Percentiles rank a stretch among this genome's conserved stretches.
phyloP scores from a whole-genome alignment of 78 protist genomes.

The Protostelium mycophagum region DNA sequence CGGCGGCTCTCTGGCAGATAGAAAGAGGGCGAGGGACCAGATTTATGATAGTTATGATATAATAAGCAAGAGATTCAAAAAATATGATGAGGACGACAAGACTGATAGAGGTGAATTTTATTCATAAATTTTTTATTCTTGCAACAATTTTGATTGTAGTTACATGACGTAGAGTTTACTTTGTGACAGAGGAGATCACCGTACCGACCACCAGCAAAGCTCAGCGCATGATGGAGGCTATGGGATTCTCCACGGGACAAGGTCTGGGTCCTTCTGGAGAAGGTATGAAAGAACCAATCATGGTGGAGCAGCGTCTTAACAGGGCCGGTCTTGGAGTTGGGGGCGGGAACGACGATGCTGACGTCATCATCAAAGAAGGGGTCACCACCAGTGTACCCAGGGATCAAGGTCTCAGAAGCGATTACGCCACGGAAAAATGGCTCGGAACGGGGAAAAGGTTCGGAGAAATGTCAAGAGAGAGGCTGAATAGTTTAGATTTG shows the following conservation, averaged over 20 bases:
- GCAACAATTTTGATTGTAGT: too few relatives aligned
- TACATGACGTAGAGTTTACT: too few relatives aligned
- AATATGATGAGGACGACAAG: neutral
- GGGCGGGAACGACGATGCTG: neutral
- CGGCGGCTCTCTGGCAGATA: neutral
- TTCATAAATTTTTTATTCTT: too few relatives aligned
- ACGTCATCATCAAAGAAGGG: neutral
- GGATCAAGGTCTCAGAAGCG: neutral
- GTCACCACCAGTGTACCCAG: neutral
- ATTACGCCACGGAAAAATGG: too few relatives aligned
- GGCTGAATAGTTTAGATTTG: neutral
- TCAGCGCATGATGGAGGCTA: neutral
- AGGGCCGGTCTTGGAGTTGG: neutral
- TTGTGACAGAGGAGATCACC: neutral
- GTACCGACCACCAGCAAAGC: neutral
- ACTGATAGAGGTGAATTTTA: neutral
- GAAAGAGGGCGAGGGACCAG: neutral
- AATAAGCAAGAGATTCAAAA: neutral
- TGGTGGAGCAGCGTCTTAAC: neutral
- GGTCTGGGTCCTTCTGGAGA: neutral
- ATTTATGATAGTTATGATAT: neutral
- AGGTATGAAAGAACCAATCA: neutral
- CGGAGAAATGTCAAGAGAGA: neutral
- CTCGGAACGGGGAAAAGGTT: neutral
- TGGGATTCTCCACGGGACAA: neutral